A percentile compares a stretch with the other conserved stretches of the same genome.
These are phyloP conservation scores for Amorphotheca resinae DNA, from an alignment of 495 filamentous ascomycete species.

Conservation along the genomic window DNA sequence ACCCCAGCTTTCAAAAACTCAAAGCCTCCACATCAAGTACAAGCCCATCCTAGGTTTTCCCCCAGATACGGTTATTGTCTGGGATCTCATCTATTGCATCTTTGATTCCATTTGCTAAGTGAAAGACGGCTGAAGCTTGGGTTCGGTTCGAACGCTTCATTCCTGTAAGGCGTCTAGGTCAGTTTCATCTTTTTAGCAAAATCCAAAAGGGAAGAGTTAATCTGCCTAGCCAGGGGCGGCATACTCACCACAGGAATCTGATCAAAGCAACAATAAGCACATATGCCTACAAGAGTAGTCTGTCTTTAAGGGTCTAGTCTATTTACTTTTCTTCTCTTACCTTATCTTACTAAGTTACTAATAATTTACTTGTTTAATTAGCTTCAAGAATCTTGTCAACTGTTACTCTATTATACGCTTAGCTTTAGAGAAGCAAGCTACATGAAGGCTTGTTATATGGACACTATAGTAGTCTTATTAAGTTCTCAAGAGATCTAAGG, in stretches of 20 bases:
- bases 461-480: too few relatives aligned
- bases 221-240: not conserved
- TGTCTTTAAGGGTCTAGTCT: too few relatives aligned
- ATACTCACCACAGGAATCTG: not conserved
- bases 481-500: too few relatives aligned
- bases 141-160: conserved; percentile 1
- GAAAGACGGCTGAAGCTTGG: conserved; percentile 6
- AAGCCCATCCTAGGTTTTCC: conserved; percentile 2
- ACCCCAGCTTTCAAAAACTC: conserved; percentile 3
- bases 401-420: too few relatives aligned
- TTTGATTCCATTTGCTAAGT: conserved; percentile 2
- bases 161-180: not conserved
- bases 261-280: conserved; percentile 1
- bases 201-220: conserved; percentile 1
- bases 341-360: too few relatives aligned
- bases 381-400: too few relatives aligned
- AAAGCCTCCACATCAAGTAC: conserved; percentile 4
- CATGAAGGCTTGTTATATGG: too few relatives aligned
- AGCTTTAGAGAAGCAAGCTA: too few relatives aligned
- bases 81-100: conserved; percentile 4
- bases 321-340: too few relatives aligned
- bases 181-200: conserved; percentile 5
- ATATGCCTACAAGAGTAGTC: too few relatives aligned
- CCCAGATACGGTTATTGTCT: conserved; percentile 6
- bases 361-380: too few relatives aligned